Conservation (phyloP, 2,329 filamentous ascomycete species). For the Beauveria australis region DNA sequence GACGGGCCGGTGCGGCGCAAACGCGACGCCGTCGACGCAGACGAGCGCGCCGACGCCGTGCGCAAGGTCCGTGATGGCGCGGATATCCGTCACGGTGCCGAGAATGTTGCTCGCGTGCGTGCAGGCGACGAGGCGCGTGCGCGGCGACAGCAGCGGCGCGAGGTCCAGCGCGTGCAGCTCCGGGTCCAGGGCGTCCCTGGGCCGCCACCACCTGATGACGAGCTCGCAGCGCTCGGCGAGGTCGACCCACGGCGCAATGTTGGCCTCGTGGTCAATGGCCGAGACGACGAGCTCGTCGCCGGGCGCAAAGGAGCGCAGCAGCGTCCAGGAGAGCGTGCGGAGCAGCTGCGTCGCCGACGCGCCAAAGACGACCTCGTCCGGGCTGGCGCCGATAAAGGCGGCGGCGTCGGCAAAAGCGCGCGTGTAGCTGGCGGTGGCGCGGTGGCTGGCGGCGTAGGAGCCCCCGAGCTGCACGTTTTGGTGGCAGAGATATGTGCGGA, state of each 20-base stretch:
- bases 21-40: constrained; percentile 69
- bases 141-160: constrained; percentile 47
- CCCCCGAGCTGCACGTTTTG: constrained; percentile 72
- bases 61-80: constrained; percentile 44
- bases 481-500: constrained; percentile 56
- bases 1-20: constrained; percentile 62
- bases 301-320: constrained; percentile 35
- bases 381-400: constrained; percentile 58
- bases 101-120: constrained; percentile 70
- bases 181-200: constrained; percentile 39
- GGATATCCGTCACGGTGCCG: constrained; percentile 60
- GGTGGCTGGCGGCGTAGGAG: constrained; percentile 52
- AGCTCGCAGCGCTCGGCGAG: constrained; percentile 54
- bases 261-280: constrained; percentile 68
- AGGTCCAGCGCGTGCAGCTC: constrained; percentile 51
- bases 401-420: constrained; percentile 58
- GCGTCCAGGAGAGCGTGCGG: constrained; percentile 55
- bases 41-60: constrained; percentile 47
- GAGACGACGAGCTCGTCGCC: constrained; percentile 65
- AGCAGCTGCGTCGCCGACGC: constrained; percentile 69
- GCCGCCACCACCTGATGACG: constrained; percentile 62
- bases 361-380: constrained; percentile 63
- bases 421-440: constrained; percentile 51
- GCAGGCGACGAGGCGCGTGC: constrained; percentile 62
- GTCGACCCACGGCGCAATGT: constrained; percentile 65